Evolutionary conservation across 23 red algal species (phyloP).

Genomic region (Cyanidioschyzon merolae): DNA sequence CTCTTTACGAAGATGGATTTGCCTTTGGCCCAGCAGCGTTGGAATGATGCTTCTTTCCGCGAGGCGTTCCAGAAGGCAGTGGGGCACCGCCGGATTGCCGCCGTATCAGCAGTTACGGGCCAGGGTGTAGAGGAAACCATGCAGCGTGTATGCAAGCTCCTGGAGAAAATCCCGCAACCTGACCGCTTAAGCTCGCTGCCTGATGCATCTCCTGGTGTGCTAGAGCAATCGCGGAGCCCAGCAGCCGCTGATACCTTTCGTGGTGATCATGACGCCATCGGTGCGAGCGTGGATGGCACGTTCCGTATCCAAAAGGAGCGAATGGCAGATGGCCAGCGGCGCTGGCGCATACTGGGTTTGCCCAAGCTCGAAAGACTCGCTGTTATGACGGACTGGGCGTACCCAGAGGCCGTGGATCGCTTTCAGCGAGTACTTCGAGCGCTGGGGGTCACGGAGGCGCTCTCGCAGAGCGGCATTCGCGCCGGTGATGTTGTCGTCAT

Average conservation of each 20-base stretch:
- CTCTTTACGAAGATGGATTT: conserved; percentile 87
- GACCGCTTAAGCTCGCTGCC: too few relatives aligned
- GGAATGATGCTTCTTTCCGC: conserved; percentile 22
- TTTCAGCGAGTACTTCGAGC: conserved; percentile 86
- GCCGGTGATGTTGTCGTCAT: conserved; percentile 63
- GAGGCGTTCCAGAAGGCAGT: conserved; percentile 32
- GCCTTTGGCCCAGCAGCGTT: conserved; percentile 36
- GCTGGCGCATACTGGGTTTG: conserved; percentile 10
- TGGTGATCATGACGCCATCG: not conserved
- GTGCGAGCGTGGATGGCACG: not conserved
- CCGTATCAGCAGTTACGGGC: conserved; percentile 54
- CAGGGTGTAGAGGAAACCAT: conserved; percentile 41
- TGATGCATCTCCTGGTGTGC: conserved; percentile 18
- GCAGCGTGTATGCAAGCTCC: conserved; percentile 34
- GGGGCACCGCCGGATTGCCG: conserved; percentile 46
- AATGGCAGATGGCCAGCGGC: not conserved
- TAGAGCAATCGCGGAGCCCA: not conserved
- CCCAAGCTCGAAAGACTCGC: conserved; percentile 40
- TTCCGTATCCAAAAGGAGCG: not conserved
- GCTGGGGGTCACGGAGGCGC: conserved; percentile 51
- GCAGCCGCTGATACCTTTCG: conserved; percentile 23
- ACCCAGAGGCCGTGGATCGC: conserved; percentile 74
- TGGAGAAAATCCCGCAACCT: conserved; percentile 18
- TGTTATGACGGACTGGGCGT: conserved; percentile 93
- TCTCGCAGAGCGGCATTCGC: conserved; percentile 41